These are phyloP conservation scores for Fusarium fujikuroi DNA, from an alignment of 2,329 filamentous ascomycete genomes.

Conservation along the genomic window DNA sequence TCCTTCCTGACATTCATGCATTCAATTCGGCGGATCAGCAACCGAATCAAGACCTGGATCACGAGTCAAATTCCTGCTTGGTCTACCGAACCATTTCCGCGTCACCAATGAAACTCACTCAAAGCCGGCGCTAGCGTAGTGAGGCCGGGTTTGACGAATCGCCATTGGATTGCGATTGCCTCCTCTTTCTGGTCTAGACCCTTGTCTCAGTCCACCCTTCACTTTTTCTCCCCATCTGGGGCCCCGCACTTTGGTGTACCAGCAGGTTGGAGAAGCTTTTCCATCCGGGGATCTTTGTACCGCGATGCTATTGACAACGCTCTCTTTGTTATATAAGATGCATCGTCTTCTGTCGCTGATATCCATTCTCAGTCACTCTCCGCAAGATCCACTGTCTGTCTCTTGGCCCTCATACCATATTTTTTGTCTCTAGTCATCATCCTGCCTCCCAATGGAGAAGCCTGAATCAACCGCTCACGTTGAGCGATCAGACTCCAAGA, in stretches of 20 bases:
- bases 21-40: conserved; percentile 3
- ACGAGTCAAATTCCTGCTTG: not conserved
- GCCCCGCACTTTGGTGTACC: conserved; percentile 14
- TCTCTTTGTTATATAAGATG: not conserved
- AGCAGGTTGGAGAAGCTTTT: conserved; percentile 2
- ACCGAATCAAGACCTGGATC: not conserved
- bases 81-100: not conserved
- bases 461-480: conserved; percentile 16
- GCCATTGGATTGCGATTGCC: not conserved
- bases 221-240: not conserved
- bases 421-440: no score
- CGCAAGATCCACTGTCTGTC: not conserved
- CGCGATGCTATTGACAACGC: not conserved
- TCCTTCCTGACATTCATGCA: not conserved
- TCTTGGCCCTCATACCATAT: not conserved
- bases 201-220: not conserved
- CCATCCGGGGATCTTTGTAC: not conserved
- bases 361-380: accelerated
- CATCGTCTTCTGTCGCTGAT: not conserved
- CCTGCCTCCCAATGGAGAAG: conserved; percentile 4
- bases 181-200: not conserved
- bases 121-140: not conserved
- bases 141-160: not conserved
- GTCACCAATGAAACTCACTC: not conserved
- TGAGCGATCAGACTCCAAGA: conserved; percentile 2